phyloP scores from a whole-genome alignment of 2,329 filamentous ascomycete species.

The Claviceps africana region DNA sequence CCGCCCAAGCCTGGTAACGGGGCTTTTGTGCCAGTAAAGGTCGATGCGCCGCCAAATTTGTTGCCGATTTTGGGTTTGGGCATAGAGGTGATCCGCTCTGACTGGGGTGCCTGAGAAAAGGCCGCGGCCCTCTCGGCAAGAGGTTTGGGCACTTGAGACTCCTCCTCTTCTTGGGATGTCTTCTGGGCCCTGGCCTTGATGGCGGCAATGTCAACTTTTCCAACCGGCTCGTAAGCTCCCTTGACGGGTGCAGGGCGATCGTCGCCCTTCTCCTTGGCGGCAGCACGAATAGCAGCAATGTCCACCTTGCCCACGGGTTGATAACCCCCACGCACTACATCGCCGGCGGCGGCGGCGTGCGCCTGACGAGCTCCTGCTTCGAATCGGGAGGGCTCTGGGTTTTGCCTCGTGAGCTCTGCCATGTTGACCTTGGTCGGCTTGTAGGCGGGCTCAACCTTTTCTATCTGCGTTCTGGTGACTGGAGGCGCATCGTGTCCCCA shows the following conservation, averaged over 20 bases:
- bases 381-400: slow-evolving; percentile 50
- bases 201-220: slow-evolving; percentile 93
- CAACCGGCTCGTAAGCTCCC: slow-evolving; percentile 85
- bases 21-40: slow-evolving; percentile 80
- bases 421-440: slow-evolving; percentile 94
- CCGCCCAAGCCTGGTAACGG: slow-evolving; percentile 61
- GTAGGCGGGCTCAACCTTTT: slow-evolving; percentile 88
- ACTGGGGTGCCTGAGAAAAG: slow-evolving; percentile 45
- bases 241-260: slow-evolving; percentile 77
- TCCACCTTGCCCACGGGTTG: slow-evolving; percentile 96
- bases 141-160: slow-evolving; percentile 36
- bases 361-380: slow-evolving; percentile 30
- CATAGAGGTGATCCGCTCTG: slow-evolving; percentile 71
- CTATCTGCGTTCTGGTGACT: slow-evolving; percentile 69
- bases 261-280: slow-evolving; percentile 54
- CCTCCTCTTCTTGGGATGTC: slow-evolving; percentile 24
- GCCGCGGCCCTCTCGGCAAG: slow-evolving; percentile 64
- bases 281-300: slow-evolving; percentile 75
- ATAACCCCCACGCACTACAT: slow-evolving; percentile 75
- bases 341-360: slow-evolving; percentile 31
- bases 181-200: slow-evolving; percentile 75
- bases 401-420: slow-evolving; percentile 64
- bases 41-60: slow-evolving; percentile 59
- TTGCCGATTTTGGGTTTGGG: slow-evolving; percentile 94
- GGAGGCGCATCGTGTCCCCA: slow-evolving; percentile 94